phyloP scores from a whole-genome alignment of 2,329 filamentous ascomycete species.

The Dothistroma septosporum region DNA sequence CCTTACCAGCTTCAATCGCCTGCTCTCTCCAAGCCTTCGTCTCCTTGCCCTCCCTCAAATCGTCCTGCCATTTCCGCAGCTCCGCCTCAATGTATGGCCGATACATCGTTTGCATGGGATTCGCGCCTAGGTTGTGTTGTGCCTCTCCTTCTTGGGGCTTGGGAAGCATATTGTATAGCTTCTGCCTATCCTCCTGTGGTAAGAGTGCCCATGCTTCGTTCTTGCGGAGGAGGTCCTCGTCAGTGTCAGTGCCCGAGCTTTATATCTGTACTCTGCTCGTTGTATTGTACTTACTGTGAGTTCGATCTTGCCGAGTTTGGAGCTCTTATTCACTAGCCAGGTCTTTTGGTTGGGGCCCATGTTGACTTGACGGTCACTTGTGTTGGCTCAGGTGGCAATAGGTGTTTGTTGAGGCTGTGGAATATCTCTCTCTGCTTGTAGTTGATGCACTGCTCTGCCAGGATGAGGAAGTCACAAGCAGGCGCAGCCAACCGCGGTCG shows the following conservation, averaged over 20 bases:
- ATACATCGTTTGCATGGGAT: constrained; percentile 41
- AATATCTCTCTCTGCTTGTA: neutral
- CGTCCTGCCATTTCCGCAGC: constrained; percentile 53
- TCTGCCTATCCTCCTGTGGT: constrained; percentile 18
- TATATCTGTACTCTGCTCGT: neutral
- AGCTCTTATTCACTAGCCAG: constrained; percentile 26
- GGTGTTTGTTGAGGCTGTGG: neutral
- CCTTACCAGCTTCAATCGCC: constrained; percentile 51
- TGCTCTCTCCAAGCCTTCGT: constrained; percentile 55
- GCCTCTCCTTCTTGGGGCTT: constrained; percentile 19
- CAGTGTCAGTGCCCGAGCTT: neutral
- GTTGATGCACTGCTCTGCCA: neutral
- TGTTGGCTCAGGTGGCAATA: neutral
- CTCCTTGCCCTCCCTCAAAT: constrained; percentile 51
- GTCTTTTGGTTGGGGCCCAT: constrained; percentile 24
- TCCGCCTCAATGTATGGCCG: constrained; percentile 50
- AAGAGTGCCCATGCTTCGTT: constrained; percentile 31
- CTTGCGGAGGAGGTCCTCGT: constrained; percentile 30
- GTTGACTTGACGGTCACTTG: constrained; percentile 6
- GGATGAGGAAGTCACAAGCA: neutral
- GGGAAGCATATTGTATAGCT: constrained; percentile 32
- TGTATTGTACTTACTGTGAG: constrained; percentile 19
- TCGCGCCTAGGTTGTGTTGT: constrained; percentile 38
- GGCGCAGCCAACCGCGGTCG: neutral
- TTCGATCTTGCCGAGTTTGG: constrained; percentile 27